Evolutionary conservation across 352 stramenopile species (phyloP).

Genomic region (Globisporangium barbulae): DNA sequence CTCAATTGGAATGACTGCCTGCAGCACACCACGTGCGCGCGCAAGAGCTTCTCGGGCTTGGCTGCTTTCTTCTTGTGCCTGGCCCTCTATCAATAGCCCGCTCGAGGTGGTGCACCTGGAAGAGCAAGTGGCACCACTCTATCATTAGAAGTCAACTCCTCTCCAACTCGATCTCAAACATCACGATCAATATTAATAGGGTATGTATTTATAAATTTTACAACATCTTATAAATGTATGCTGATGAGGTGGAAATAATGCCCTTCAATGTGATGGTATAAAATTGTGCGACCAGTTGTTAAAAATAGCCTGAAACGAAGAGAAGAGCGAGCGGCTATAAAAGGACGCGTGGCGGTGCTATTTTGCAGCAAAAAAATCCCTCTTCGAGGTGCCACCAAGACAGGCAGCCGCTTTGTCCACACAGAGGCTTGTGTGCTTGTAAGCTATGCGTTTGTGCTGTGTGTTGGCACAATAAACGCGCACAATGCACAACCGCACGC

Average conservation of each 20-base stretch:
- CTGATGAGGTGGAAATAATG: background rate
- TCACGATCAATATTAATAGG: background rate
- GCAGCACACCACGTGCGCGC: background rate
- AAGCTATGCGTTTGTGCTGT: background rate
- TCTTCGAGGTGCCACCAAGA: background rate
- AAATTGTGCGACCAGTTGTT: background rate
- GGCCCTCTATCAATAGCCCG: background rate
- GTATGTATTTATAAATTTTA: background rate
- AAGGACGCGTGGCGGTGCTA: slow-evolving; percentile 5
- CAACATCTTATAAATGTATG: background rate
- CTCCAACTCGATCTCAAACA: background rate
- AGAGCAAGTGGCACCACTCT: slow-evolving; percentile 2
- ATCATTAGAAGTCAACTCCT: slow-evolving; percentile 1
- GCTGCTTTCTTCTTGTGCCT: background rate
- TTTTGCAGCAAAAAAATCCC: background rate
- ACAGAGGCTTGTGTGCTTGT: background rate
- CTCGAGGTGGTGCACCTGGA: background rate
- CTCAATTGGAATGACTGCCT: slow-evolving; percentile 2
- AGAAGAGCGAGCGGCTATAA: slow-evolving; percentile 3
- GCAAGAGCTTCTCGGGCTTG: background rate
- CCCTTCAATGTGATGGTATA: background rate
- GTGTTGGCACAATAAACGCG: no score
- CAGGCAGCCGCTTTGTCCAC: background rate
- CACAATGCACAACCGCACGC: no score
- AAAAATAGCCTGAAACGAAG: background rate